Conservation (phyloP, 2,329 filamentous ascomycete species). For the Fusarium nisikadoi region DNA sequence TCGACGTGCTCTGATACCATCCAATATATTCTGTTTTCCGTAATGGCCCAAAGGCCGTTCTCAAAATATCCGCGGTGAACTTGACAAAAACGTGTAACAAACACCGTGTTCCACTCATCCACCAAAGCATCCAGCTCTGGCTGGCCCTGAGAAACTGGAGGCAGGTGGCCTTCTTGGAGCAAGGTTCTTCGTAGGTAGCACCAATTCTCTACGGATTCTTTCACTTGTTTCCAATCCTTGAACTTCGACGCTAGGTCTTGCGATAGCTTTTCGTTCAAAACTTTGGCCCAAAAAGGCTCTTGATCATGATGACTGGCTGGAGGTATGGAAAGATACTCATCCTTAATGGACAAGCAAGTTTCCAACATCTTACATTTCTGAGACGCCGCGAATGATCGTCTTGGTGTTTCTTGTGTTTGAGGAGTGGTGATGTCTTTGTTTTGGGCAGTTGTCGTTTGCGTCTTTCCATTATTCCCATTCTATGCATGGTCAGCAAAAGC, state of each 20-base stretch:
- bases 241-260: neutral
- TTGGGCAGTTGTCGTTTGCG: neutral
- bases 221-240: neutral
- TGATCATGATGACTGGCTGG: rapidly evolving
- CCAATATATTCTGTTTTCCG: neutral
- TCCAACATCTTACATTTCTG: neutral
- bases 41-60: neutral
- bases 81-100: conserved; percentile 6
- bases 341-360: neutral
- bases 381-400: rapidly evolving
- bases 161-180: conserved; percentile 4
- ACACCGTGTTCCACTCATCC: conserved; percentile 36
- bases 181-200: neutral
- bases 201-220: conserved; percentile 7
- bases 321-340: neutral
- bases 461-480: neutral
- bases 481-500: neutral
- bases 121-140: conserved; percentile 12
- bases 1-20: neutral
- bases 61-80: conserved; percentile 7
- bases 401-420: neutral
- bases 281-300: neutral
- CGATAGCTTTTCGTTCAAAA: neutral
- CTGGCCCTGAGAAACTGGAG: neutral
- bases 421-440: neutral